Percentiles rank a stretch among this genome's conserved stretches.
Conservation (phyloP, 2,329 filamentous ascomycete species). For the Fusarium redolens region DNA sequence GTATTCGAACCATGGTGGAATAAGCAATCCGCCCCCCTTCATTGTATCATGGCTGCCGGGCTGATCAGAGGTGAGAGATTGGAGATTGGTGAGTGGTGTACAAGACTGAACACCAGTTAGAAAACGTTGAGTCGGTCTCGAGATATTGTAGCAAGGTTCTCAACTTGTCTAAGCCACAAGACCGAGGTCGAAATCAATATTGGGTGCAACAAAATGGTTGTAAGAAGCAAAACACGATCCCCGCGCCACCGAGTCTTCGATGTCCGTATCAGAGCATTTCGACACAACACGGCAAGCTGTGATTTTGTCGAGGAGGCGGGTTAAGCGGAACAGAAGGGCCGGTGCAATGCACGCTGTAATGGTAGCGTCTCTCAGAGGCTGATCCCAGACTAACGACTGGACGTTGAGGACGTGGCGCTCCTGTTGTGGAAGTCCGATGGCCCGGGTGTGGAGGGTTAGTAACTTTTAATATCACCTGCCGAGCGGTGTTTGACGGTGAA, state of each 20-base stretch:
- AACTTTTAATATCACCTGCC: conserved; percentile 6
- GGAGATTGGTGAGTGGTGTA: not conserved
- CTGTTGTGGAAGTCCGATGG: conserved; percentile 11
- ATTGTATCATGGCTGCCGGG: conserved; percentile 37
- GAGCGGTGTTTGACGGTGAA: not conserved
- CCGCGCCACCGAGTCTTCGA: conserved; percentile 11
- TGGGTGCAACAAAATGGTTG: conserved; percentile 7
- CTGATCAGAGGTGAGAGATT: not conserved
- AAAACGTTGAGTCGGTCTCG: not conserved
- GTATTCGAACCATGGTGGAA: conserved; percentile 42
- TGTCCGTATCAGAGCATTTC: conserved; percentile 19
- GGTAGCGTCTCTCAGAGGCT: conserved; percentile 15
- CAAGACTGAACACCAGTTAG: not conserved
- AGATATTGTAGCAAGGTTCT: not conserved
- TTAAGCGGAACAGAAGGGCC: conserved; percentile 19
- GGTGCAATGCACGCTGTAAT: conserved; percentile 17
- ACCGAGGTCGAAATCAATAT: not conserved
- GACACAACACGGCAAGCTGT: not conserved
- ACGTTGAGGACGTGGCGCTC: conserved; percentile 29
- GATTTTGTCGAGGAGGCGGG: conserved; percentile 15
- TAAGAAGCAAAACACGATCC: conserved; percentile 17
- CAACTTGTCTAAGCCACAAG: not conserved
- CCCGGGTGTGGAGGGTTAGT: conserved; percentile 17
- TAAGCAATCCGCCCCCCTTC: conserved; percentile 33
- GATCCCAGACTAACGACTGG: conserved; percentile 27